Evolutionary conservation across 371 early-diverging fungal genomes (phyloP), one percentile per base, ranked within the genome.

Genomic region (Haplosporangium sp.): DNA sequence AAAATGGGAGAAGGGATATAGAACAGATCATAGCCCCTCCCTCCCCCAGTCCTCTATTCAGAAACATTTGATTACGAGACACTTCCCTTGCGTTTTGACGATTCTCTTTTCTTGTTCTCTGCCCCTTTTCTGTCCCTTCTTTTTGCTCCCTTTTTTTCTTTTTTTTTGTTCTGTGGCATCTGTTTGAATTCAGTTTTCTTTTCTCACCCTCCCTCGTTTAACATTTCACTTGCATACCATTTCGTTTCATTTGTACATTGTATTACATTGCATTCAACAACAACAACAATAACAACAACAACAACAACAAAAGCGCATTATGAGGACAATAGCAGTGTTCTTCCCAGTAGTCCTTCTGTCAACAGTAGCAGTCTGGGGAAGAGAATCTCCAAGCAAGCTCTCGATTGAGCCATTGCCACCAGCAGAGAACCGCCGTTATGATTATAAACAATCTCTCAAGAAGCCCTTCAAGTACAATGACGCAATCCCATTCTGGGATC

Each of bases 381-480:
- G 66, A 21, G 66, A 64, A 7, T 11, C 45, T 0, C 16, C 62
- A 38, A 38, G 21, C 29, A 52, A 45, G 18, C 16, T 37, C 12
- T 1, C 65, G 16, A 18, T 46, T n/a, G 50, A 60, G n/a, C 1
- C 56, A 20, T 37, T 23, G 48, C n/a, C 41, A 10, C 71, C 71
- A 0, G 59, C 68, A 2, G 50, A 58, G 14, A 55, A 40, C 11
- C 77, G 77, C 36, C 71, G 77, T 11, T 60, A 64, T 50, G 77
- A 76, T 42, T 76, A 76, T 42, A 76, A 76, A 29, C 71, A 70
- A 23, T 76, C 77, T 6, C 61, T 76, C 57, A 76, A 76, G 54
- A 76, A 76, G 51, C 77, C 77, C 36, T 76, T 76, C 67, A 56
- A 51, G 51, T 76, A 70, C 47, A 76, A 67, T 48, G 71, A 64